Conservation (phyloP, 2,329 filamentous ascomycete genomes). For the Stemphylium beticola region DNA sequence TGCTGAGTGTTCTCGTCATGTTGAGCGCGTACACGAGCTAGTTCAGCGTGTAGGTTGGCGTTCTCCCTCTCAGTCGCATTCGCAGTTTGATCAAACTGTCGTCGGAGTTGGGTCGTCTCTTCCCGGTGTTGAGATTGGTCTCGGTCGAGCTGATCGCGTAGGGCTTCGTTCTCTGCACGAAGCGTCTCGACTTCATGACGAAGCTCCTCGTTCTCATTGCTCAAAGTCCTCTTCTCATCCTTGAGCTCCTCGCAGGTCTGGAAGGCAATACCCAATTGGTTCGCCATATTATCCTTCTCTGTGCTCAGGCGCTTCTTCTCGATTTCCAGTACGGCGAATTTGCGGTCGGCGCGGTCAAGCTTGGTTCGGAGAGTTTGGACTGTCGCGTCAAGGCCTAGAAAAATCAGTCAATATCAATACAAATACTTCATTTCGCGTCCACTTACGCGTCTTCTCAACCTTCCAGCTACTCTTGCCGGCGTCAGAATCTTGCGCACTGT, state of each 20-base stretch:
- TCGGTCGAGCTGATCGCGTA: constrained; percentile 42
- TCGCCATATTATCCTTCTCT: constrained; percentile 70
- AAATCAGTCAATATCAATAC: constrained; percentile 16
- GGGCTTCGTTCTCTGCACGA: constrained; percentile 42
- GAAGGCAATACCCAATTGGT: constrained; percentile 67
- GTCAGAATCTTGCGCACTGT: constrained; percentile 60
- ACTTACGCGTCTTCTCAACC: constrained; percentile 64
- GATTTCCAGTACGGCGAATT: constrained; percentile 67
- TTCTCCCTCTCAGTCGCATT: constrained; percentile 45
- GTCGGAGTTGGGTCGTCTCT: constrained; percentile 44
- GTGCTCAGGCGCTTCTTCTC: constrained; percentile 66
- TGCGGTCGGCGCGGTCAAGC: constrained; percentile 67
- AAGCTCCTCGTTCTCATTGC: constrained; percentile 45
- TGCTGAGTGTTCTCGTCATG: constrained; percentile 48
- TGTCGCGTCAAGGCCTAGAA: constrained; percentile 63
- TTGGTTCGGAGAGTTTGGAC: constrained; percentile 66
- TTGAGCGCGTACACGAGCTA: constrained; percentile 40
- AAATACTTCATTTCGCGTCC: not conserved
- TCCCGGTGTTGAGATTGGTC: constrained; percentile 43
- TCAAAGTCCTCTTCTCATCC: constrained; percentile 51
- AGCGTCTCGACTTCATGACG: constrained; percentile 46
- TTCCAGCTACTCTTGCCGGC: constrained; percentile 46
- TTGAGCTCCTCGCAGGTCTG: constrained; percentile 61
- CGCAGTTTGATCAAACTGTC: constrained; percentile 41
- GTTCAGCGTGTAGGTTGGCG: constrained; percentile 40